Evolutionary conservation across 2,329 filamentous ascomycete species (phyloP), one percentile per base, ranked within the genome.

Genomic region (Cladosporium sp.): DNA sequence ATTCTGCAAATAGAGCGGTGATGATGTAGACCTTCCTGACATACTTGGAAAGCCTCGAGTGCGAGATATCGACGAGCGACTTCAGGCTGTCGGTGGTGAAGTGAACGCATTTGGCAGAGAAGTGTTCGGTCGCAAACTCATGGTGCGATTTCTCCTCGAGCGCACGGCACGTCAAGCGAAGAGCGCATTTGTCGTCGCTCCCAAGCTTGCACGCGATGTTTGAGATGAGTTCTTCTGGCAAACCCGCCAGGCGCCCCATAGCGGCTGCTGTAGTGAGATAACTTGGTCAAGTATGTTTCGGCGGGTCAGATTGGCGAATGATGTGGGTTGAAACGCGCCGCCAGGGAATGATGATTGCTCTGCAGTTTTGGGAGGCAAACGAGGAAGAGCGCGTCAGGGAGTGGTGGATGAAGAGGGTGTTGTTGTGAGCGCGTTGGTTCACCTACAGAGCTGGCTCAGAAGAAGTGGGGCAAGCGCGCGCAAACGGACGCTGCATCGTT

Each of bases 211-310:
- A 38, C 31, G 58, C 55, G 37, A 66, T 59, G 46, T 65, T 62
- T 28, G 54, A 57, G 16, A 66, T 34, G 9, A 66, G 51, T 52
- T 66, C 64, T 51, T 63, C 63, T 2, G 64, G 64, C 4, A 66
- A 53, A n/a, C 31, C 49, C 13, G 57, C 58, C 10, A 63, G 53
- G 13, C 48, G 51, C 33, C 10, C 8, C 42, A n/a, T 38, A 10
- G 35, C 16, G n/a, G n/a, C 13, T 10, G 35, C n/a, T 38, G 34
- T n/a, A 9, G 34, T 35, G 34, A 35, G 34, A 35, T 35, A 13
- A 34, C n/a, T 11, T 11, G 34, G 7, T 28, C 22, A 28, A 28
- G 22, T 5, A 28, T 5, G 22, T 28, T 28, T 28, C 22, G 22
- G 22, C 10, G 10, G 10, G 9, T 5, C 9, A 35, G 34, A 35